phyloP scores from a whole-genome alignment of 2,329 filamentous ascomycete species.

The Fusarium hainanense region DNA sequence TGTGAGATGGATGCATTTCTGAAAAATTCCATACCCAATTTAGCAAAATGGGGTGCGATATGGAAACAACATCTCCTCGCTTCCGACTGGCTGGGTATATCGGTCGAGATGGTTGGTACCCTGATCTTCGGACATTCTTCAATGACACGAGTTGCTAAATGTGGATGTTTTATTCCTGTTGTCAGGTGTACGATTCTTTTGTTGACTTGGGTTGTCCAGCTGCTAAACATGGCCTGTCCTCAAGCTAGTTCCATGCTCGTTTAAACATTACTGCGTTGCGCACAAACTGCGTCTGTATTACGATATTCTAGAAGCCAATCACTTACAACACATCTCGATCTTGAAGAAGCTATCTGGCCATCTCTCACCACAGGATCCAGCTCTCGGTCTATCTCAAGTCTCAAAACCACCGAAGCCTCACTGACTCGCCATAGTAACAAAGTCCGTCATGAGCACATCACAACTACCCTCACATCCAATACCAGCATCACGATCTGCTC shows the following conservation, averaged over 20 bases:
- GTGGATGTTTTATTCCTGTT: not conserved
- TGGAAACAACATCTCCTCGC: constrained; percentile 9
- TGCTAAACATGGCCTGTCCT: not conserved
- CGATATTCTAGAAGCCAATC: not conserved
- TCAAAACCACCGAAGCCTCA: not conserved
- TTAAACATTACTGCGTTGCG: not conserved
- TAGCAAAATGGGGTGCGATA: constrained; percentile 8
- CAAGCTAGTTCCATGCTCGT: not conserved
- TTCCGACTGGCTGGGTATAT: constrained; percentile 22
- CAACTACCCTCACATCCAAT: not conserved
- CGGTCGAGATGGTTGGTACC: constrained; percentile 2
- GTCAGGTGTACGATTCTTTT: not conserved
- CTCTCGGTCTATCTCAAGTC: not conserved
- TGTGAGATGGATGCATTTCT: constrained; percentile 9
- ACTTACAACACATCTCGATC: not conserved
- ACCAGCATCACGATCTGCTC: constrained; percentile 1
- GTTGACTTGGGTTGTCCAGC: not conserved
- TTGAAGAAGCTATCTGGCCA: too few relatives aligned
- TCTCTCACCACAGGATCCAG: not conserved
- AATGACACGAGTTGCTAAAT: not conserved
- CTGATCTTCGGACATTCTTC: not conserved
- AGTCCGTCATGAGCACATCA: constrained; percentile 1
- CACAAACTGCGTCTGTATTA: not conserved
- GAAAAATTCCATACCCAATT: constrained; percentile 19
- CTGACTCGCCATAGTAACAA: constrained; percentile 9